Conservation (phyloP, 2,329 filamentous ascomycete genomes). For the Pseudofabraea citricarpa region DNA sequence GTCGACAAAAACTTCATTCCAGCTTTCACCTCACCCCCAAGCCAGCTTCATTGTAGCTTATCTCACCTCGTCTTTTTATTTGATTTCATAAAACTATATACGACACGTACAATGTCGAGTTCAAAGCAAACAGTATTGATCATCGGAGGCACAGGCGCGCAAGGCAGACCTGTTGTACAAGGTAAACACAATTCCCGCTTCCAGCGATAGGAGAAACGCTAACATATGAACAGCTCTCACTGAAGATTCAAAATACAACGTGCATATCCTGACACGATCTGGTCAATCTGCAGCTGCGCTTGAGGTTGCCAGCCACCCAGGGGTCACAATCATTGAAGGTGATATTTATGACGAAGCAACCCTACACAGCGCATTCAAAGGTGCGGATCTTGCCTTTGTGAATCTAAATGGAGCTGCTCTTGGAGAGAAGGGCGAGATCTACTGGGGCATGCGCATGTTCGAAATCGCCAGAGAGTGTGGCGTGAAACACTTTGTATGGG, state of each 20-base stretch:
- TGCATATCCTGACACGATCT: neutral
- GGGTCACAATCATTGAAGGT: constrained; percentile 21
- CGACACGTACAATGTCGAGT: too few species aligned
- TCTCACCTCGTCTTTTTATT: too few species aligned
- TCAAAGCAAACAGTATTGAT: neutral
- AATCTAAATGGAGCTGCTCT: constrained; percentile 19
- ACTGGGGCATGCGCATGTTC: constrained; percentile 30
- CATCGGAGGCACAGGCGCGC: neutral
- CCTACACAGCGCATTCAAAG: constrained; percentile 7
- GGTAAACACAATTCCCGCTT: neutral
- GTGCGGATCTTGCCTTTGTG: constrained; percentile 13
- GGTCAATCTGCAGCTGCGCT: constrained; percentile 4
- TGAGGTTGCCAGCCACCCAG: constrained; percentile 8
- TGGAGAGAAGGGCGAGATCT: constrained; percentile 18
- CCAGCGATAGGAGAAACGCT: neutral
- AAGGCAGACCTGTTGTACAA: neutral
- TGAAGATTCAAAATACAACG: neutral
- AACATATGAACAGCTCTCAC: neutral
- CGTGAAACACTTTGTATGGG: constrained; percentile 28
- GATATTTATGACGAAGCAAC: constrained; percentile 17
- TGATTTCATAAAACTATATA: too few species aligned
- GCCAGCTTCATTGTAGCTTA: too few species aligned
- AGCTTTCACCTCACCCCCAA: too few species aligned
- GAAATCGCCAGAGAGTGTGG: constrained; percentile 21
- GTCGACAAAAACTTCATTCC: too few species aligned